phyloP scores from a whole-genome alignment of 495 filamentous ascomycete genomes.

The Chaetomium cochliodes region DNA sequence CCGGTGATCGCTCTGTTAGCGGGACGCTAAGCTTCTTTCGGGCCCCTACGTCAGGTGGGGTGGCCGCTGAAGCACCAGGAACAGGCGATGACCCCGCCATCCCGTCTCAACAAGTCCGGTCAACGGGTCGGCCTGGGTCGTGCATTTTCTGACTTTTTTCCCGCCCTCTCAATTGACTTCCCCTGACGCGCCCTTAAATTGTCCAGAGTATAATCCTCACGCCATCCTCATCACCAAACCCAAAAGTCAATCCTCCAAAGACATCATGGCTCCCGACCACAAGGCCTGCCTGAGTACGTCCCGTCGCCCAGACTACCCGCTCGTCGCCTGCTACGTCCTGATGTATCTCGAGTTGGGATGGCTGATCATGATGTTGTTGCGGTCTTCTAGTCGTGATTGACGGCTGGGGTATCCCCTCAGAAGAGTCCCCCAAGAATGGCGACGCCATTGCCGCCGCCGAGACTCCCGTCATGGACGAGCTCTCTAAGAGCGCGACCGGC shows the following conservation, averaged over 20 bases:
- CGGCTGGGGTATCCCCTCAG: constrained; percentile 89
- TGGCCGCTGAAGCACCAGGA: background rate
- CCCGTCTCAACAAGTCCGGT: constrained; percentile 27
- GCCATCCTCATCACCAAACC: constrained; percentile 4
- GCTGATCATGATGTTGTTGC: constrained; percentile 53
- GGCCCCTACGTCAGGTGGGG: constrained; percentile 32
- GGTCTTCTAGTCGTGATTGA: constrained; percentile 81
- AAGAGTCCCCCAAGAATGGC: constrained; percentile 73
- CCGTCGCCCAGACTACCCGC: constrained; percentile 44
- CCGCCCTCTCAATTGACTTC: constrained; percentile 24
- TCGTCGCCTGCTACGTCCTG: constrained; percentile 47
- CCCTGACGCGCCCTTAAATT: constrained; percentile 7
- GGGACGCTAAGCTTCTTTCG: constrained; percentile 16
- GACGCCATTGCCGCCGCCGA: constrained; percentile 92
- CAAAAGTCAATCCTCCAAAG: constrained; percentile 2
- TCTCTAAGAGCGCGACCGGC: constrained; percentile 42
- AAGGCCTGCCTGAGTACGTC: constrained; percentile 89
- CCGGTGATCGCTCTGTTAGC: constrained; percentile 18
- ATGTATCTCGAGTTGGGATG: constrained; percentile 53
- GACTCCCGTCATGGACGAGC: constrained; percentile 65
- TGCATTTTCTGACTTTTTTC: constrained; percentile 19
- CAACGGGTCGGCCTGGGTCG: background rate
- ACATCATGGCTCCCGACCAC: constrained; percentile 76
- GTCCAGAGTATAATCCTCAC: background rate
- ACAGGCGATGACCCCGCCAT: constrained; percentile 29